Percentiles rank a stretch among this genome's conserved stretches.
These are phyloP conservation scores for Ascosphaera acerosa DNA, from an alignment of 2,329 filamentous ascomycete species.

Conservation along the genomic window DNA sequence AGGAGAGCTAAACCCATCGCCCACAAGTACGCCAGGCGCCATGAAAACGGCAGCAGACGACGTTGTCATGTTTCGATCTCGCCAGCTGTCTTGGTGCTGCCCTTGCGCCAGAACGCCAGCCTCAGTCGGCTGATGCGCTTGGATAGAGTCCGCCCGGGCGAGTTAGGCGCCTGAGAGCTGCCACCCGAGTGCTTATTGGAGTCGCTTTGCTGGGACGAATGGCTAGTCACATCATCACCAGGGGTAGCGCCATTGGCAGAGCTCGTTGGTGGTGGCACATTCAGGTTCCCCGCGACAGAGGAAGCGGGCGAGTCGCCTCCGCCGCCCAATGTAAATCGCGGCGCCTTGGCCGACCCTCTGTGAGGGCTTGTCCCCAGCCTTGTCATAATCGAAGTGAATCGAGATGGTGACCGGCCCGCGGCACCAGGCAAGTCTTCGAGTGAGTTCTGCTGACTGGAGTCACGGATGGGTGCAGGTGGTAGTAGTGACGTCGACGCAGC, in stretches of 20 bases:
- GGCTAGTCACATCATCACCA: neutral
- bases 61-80: neutral
- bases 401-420: conserved; percentile 6
- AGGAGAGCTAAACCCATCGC: neutral
- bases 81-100: neutral
- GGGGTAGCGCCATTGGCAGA: neutral
- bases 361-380: conserved; percentile 2
- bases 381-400: neutral
- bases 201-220: neutral
- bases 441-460: too few relatives aligned
- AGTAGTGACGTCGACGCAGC: too few relatives aligned
- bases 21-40: too few relatives aligned
- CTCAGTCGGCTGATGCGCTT: neutral
- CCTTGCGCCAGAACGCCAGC: neutral
- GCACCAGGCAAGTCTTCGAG: too few relatives aligned
- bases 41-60: neutral
- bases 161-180: neutral
- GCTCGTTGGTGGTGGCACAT: too few relatives aligned
- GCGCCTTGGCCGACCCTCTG: conserved; percentile 4
- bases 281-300: neutral
- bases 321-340: too few relatives aligned
- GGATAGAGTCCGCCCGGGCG: neutral
- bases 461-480: too few relatives aligned
- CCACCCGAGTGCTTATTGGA: neutral
- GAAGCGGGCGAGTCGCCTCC: neutral